Evolutionary conservation across 2,329 filamentous ascomycete species (phyloP), one percentile per base, ranked within the genome.

Genomic region (Microthyrium microscopicum): DNA sequence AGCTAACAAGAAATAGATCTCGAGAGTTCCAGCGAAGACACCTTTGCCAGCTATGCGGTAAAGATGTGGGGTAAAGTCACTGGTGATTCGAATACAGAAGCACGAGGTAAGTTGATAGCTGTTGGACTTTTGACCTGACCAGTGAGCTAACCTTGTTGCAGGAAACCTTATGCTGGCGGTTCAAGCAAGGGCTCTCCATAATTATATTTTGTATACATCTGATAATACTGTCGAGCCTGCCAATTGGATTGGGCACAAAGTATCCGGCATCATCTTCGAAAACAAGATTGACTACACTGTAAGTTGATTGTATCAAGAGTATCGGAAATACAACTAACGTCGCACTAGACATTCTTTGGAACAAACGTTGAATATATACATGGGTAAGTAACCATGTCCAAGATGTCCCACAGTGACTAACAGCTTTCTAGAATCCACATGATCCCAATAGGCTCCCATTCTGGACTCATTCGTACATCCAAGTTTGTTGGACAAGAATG

Each of bases 31-130:
- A 87, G 81, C 1, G 87, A 95, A 56, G 89, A 95, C 53, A 72
- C 74, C 41, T 84, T 94, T 72, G 76, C 79, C 39, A 71, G 73
- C 5, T 93, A 89, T 53, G 83, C 78, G 0, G 56, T 94, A 48
- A 92, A 93, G 62, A 82, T 95, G 75, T 95, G 89, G 89, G 89
- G 85, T 4, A 66, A 65, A 21, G 75, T 78, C 3, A 73, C 66
- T 41, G 74, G 77, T n/a, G 77, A 95, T 54, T 55, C 55, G 4
- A 74, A 77, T 43, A 76, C 94, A 68, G 82, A 87, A 52, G 77
- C 77, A 30, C 67, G 83, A 47, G 50, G 80, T 13, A n/a, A n/a
- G n/a, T n/a, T n/a, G n/a, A n/a, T n/a, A n/a, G n/a, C n/a, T n/a
- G n/a, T n/a, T n/a, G n/a, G n/a, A n/a, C n/a, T n/a, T n/a, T n/a